These are phyloP conservation scores for Saccharata proteae DNA, from an alignment of 2,329 filamentous ascomycete genomes.

Conservation along the genomic window DNA sequence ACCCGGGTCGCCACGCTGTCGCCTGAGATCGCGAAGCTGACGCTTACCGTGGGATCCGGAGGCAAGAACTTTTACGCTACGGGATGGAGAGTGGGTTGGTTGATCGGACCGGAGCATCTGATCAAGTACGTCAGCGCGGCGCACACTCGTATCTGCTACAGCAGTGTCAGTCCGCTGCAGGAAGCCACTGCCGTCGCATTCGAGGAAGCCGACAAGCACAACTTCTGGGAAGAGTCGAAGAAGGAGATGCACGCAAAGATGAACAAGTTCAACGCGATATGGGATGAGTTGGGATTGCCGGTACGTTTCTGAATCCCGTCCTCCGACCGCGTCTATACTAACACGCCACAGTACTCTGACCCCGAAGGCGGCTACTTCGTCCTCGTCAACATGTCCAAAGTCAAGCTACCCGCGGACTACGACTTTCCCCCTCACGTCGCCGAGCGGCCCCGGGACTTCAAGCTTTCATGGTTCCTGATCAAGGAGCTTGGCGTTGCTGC, in stretches of 20 bases:
- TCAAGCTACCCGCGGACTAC: conserved; percentile 73
- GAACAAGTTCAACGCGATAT: conserved; percentile 64
- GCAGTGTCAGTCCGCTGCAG: conserved; percentile 82
- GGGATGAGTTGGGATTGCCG: conserved; percentile 35
- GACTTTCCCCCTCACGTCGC: conserved; percentile 83
- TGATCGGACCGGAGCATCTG: conserved; percentile 78
- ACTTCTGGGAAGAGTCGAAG: conserved; percentile 80
- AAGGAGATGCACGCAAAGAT: conserved; percentile 85
- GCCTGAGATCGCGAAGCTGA: conserved; percentile 76
- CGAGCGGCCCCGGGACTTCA: conserved; percentile 78
- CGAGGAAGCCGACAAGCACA: conserved; percentile 70
- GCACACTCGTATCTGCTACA: conserved; percentile 94
- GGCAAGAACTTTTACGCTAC: conserved; percentile 99
- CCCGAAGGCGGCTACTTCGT: conserved; percentile 98
- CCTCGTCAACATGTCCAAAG: conserved; percentile 81
- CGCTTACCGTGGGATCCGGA: conserved; percentile 85
- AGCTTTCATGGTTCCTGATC: conserved; percentile 92
- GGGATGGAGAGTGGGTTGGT: conserved; percentile 91
- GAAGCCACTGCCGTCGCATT: conserved; percentile 91
- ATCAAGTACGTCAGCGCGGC: conserved; percentile 87
- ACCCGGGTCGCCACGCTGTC: conserved; percentile 85
- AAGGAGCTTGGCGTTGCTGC: conserved; percentile 91
- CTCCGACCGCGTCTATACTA: not conserved
- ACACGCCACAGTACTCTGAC: conserved; percentile 53
- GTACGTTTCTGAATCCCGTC: conserved; percentile 13